phyloP scores from a whole-genome alignment of 768 basidiomycete species.

The Xerocomellus amylosporus region DNA sequence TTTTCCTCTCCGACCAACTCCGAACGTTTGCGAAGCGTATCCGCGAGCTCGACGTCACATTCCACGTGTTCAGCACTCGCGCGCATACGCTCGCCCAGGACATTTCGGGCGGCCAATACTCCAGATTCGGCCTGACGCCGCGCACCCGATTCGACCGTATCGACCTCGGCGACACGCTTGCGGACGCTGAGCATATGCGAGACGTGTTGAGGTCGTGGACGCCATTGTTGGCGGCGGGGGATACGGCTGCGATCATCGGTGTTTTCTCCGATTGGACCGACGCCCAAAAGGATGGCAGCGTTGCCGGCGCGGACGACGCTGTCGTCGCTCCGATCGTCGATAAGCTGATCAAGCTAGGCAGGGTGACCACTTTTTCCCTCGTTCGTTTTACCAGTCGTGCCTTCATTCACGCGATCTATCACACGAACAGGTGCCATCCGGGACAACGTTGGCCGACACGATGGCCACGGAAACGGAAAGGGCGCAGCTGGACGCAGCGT shows the following conservation, averaged over 20 bases:
- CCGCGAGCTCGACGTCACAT: slow-evolving; percentile 34
- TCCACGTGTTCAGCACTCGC: slow-evolving; percentile 36
- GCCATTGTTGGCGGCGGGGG: slow-evolving; percentile 31
- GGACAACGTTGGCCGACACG: slow-evolving; percentile 6
- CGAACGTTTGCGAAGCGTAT: slow-evolving; percentile 38
- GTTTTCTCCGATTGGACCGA: slow-evolving; percentile 43
- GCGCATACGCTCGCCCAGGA: slow-evolving; percentile 39
- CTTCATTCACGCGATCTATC: neutral
- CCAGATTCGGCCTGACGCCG: slow-evolving; percentile 24
- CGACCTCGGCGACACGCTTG: slow-evolving; percentile 40
- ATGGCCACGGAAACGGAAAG: slow-evolving; percentile 1
- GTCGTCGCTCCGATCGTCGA: slow-evolving; percentile 12
- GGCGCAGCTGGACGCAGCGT: slow-evolving; percentile 21
- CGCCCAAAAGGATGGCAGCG: slow-evolving; percentile 7
- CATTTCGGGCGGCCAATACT: slow-evolving; percentile 24
- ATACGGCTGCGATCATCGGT: slow-evolving; percentile 36
- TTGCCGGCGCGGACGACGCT: slow-evolving; percentile 12
- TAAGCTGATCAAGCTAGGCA: slow-evolving; percentile 16
- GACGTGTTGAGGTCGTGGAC: slow-evolving; percentile 36
- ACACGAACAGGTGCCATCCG: slow-evolving; percentile 14
- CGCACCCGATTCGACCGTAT: slow-evolving; percentile 42
- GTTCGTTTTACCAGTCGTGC: neutral
- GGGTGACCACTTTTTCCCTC: slow-evolving; percentile 11
- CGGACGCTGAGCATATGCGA: slow-evolving; percentile 33
- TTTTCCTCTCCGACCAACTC: slow-evolving; percentile 41